Evolutionary conservation across 495 filamentous ascomycete genomes (phyloP).

Genomic region (Aspergillus coremiiformis): DNA sequence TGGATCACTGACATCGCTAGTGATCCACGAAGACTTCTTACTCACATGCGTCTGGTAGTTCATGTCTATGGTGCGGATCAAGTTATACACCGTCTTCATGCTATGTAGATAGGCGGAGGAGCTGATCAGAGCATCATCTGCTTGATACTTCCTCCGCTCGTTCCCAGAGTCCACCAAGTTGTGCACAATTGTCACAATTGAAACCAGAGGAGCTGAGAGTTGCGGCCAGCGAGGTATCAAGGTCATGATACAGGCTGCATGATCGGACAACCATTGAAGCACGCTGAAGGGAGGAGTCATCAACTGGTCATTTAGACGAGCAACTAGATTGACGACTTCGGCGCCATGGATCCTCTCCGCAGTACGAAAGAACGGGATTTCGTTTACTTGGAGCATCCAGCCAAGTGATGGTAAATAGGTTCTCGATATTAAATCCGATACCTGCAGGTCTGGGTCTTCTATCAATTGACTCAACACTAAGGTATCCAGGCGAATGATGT

Average conservation of each 20-base stretch:
- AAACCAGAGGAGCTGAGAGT: slow-evolving; percentile 16
- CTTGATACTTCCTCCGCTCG: slow-evolving; percentile 11
- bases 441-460: slow-evolving; percentile 21
- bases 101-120: slow-evolving; percentile 10
- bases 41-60: slow-evolving; percentile 29
- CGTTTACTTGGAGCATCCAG: slow-evolving; percentile 24
- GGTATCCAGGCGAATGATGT: slow-evolving; percentile 31
- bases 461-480: slow-evolving; percentile 15
- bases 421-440: slow-evolving; percentile 21
- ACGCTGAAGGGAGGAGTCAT: slow-evolving; percentile 20
- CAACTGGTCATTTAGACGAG: slow-evolving; percentile 24
- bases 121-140: slow-evolving; percentile 13
- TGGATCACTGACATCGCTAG: slow-evolving; percentile 30
- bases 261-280: slow-evolving; percentile 19
- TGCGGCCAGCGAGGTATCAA: slow-evolving; percentile 22
- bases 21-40: slow-evolving; percentile 35
- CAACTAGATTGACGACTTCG: slow-evolving; percentile 19
- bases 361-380: slow-evolving; percentile 27
- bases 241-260: slow-evolving; percentile 17
- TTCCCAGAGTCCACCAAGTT: slow-evolving; percentile 21
- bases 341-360: slow-evolving; percentile 20
- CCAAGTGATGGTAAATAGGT: slow-evolving; percentile 24
- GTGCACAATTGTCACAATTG: slow-evolving; percentile 16
- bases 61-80: slow-evolving; percentile 25
- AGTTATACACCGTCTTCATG: slow-evolving; percentile 21